A percentile compares a stretch with the other conserved stretches of the same genome.
These are phyloP conservation scores for Pythium apleroticum DNA, from an alignment of 352 stramenopile genomes.

Conservation along the genomic window DNA sequence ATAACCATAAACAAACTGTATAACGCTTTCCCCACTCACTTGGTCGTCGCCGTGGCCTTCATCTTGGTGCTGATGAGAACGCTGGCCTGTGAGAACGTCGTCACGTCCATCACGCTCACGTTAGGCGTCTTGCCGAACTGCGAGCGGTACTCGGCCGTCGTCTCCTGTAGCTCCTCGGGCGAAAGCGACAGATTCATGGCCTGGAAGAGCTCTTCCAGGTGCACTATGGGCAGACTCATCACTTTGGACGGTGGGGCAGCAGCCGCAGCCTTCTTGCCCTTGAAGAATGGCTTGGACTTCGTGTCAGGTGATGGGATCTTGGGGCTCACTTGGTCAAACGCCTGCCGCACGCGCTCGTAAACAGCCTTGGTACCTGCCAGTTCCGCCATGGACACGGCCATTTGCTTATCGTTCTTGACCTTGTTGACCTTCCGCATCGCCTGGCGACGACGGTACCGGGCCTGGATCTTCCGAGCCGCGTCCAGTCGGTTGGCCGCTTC, in stretches of 20 bases:
- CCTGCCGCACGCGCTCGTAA: slow-evolving; percentile 42
- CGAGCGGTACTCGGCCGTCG: slow-evolving; percentile 35
- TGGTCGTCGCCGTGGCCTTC: slow-evolving; percentile 1
- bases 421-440: slow-evolving; percentile 53
- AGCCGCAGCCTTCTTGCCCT: slow-evolving; percentile 23
- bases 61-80: slow-evolving; percentile 28
- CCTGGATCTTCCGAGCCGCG: slow-evolving; percentile 63
- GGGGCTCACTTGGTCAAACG: slow-evolving; percentile 40
- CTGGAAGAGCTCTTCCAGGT: slow-evolving; percentile 45
- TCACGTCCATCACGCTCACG: slow-evolving; percentile 70
- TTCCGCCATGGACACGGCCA: slow-evolving; percentile 47
- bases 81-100: slow-evolving; percentile 44
- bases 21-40: slow-evolving; percentile 15
- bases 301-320: background rate
- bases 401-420: slow-evolving; percentile 45
- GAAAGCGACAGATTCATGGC: slow-evolving; percentile 37
- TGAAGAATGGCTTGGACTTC: slow-evolving; percentile 25
- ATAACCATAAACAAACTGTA: slow-evolving; percentile 17
- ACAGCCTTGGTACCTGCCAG: slow-evolving; percentile 44
- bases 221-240: slow-evolving; percentile 43
- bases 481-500: slow-evolving; percentile 24
- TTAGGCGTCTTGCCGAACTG: slow-evolving; percentile 40
- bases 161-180: slow-evolving; percentile 30
- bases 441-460: slow-evolving; percentile 56
- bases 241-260: slow-evolving; percentile 10